Conservation (phyloP, 345 rosid species). For the Brassica rapa region DNA sequence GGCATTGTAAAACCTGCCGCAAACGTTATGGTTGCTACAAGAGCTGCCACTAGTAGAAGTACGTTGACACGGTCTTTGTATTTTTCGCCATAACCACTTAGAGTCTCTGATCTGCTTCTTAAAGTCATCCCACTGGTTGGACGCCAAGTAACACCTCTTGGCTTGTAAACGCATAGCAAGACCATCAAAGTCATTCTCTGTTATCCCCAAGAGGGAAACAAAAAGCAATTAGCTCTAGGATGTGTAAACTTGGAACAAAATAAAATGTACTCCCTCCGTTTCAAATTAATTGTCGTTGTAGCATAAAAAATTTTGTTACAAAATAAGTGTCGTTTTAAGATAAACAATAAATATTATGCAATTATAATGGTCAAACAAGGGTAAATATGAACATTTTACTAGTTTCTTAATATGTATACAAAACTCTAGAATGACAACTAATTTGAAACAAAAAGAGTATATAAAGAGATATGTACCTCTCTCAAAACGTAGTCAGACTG, state of each 20-base stretch:
- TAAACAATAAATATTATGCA: too few species aligned
- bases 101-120: not conserved
- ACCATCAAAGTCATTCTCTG: not conserved
- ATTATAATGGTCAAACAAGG: too few species aligned
- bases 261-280: too few species aligned
- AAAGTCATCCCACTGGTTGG: not conserved
- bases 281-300: too few species aligned
- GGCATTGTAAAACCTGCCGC: conserved; percentile 20
- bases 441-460: too few species aligned
- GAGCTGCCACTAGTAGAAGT: conserved; percentile 19
- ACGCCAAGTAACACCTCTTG: not conserved
- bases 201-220: not conserved
- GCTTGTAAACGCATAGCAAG: not conserved
- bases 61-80: not conserved
- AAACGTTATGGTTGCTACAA: conserved; percentile 18
- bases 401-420: too few species aligned
- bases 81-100: not conserved
- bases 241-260: not conserved
- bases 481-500: not conserved
- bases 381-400: too few species aligned
- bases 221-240: not conserved
- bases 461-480: conserved; percentile 12
- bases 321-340: too few species aligned
- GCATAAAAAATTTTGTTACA: too few species aligned
- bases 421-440: too few species aligned